Evolutionary conservation across 805 yeast species (phyloP).

Genomic region (Kluyveromyces nonfermentans): DNA sequence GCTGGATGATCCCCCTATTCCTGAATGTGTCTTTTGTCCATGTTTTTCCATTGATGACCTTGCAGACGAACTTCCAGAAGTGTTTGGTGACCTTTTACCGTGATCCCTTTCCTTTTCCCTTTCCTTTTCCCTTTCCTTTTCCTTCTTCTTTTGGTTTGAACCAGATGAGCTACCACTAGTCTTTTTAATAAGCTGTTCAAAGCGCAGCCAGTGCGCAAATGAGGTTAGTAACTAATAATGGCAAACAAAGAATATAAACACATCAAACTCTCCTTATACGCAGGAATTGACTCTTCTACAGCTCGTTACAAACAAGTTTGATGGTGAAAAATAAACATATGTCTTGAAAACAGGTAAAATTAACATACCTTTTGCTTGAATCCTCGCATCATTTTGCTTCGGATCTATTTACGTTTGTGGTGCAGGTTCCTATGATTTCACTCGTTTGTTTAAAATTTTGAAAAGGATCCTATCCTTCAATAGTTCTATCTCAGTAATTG

Average conservation of each 20-base stretch:
- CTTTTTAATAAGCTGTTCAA: slow-evolving; percentile 27
- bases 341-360: not conserved
- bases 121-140: slow-evolving; percentile 30
- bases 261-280: not conserved
- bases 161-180: slow-evolving; percentile 28
- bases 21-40: not conserved
- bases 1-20: not conserved
- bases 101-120: slow-evolving; percentile 10
- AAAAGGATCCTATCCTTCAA: not conserved
- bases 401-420: not conserved
- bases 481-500: not conserved
- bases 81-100: slow-evolving; percentile 6
- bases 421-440: not conserved
- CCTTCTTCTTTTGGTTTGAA: slow-evolving; percentile 34
- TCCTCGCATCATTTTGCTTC: slow-evolving; percentile 59
- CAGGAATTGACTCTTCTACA: not conserved
- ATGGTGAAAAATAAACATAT: not conserved
- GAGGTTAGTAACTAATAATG: slow-evolving; percentile 4
- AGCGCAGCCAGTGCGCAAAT: slow-evolving; percentile 13
- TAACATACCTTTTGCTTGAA: slow-evolving; percentile 50
- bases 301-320: not conserved
- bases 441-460: not conserved
- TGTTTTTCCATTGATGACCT: slow-evolving; percentile 6
- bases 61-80: slow-evolving; percentile 10
- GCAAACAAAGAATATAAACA: not conserved